Base-by-base conservation (phyloP, 2,329 filamentous ascomycete genomes). In the Hymenoscyphus infarciens region DNA sequence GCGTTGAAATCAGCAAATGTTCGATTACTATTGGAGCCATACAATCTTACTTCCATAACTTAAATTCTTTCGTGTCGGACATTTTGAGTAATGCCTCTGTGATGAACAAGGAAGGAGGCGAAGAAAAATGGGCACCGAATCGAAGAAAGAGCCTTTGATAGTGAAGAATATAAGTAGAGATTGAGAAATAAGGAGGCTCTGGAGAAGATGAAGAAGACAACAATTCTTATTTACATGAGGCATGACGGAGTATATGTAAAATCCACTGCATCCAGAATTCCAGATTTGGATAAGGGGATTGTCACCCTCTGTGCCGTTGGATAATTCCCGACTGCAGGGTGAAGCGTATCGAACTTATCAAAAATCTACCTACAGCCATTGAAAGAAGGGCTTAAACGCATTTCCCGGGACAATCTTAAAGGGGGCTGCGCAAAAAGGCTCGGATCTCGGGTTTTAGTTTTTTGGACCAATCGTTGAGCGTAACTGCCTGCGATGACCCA, bases 1-100 rank as follows among this genome's bases (percentile, higher is more conserved):
- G 64, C 45, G 71, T 5, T 75, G 70, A 62, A 73, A 75, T 61
- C 72, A 75, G 27, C 25, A 56, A 38, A 39, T 39, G 19, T 2
- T 6, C 15, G 19, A n/a, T 57, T 3, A 57, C 10, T 39, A 33
- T 15, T 29, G 11, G 25, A 31, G 25, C 13, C 6, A 31, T 31
- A 4, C 11, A 29, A 6, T 27, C 53, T 13, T 35, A 70, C 67
- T 61, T 65, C 60, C 67, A 69, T 11, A 69, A 59, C 3, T 61
- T 58, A 77, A 71, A 65, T 15, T 60, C 29, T 5, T 27, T 27
- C 22, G 42, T 13, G 22, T 39, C 56, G n/a, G 42, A 22, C 42
- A 49, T 49, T 22, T 22, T 10, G n/a, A 39, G 16, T 15, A 16
- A n/a, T 16, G 29, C 29, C 29, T 31, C 7, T 39, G 11, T 39